Conservation (phyloP, 2,329 filamentous ascomycete species). For the Ophiostoma sp. region DNA sequence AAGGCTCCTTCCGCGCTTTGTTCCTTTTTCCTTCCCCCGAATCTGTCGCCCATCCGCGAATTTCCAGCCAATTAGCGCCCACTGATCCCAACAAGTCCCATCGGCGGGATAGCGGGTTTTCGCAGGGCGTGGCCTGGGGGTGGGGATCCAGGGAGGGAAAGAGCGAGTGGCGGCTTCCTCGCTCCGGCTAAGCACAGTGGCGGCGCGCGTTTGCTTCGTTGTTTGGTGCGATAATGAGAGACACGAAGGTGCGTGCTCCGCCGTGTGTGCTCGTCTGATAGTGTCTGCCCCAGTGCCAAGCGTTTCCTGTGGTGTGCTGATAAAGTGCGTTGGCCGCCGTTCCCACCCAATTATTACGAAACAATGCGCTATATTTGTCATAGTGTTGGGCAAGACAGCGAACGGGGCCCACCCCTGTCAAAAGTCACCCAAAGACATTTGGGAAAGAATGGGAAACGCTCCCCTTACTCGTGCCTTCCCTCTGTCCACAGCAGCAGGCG, state of each 20-base stretch:
- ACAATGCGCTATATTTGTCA: slow-evolving; percentile 24
- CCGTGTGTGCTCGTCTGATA: neutral
- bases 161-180: slow-evolving; percentile 16
- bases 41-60: neutral
- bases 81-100: slow-evolving; percentile 15
- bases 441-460: neutral
- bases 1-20: slow-evolving; percentile 16
- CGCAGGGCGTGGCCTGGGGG: slow-evolving; percentile 5
- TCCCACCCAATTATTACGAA: slow-evolving; percentile 13
- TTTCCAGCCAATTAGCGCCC: slow-evolving; percentile 17
- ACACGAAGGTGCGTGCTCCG: neutral
- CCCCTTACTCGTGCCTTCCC: neutral
- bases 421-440: neutral
- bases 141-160: slow-evolving; percentile 13
- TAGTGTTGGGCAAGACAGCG: slow-evolving; percentile 15
- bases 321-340: slow-evolving; percentile 12
- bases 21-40: slow-evolving; percentile 11
- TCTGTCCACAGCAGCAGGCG: neutral
- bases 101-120: slow-evolving; percentile 13
- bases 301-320: neutral
- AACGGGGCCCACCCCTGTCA: slow-evolving; percentile 14
- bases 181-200: slow-evolving; percentile 14
- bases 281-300: neutral
- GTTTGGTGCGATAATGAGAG: neutral
- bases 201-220: neutral